Base-by-base conservation (phyloP, 805 yeast genomes). In the Pichia heedii region DNA sequence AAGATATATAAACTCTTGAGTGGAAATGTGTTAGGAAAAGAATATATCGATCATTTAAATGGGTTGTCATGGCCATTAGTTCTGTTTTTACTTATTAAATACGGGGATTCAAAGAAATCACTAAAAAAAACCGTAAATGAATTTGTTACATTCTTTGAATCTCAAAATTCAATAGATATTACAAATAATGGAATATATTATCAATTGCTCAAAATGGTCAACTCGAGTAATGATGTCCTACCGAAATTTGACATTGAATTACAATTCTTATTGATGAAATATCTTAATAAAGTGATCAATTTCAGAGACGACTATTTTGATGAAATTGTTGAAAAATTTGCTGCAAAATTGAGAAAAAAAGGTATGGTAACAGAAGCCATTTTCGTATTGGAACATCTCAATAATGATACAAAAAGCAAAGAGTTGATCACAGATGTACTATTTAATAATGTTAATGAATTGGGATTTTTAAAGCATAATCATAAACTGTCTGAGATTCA, bases 61-160 rank as follows among this genome's bases (percentile, higher is more conserved):
- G 75, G 70, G 2, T 67, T 84, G 24, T 72, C 81, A 15, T 84
- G 96, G 94, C 69, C 74, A 45, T 66, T 81, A 27, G 68, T 74
- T 21, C 66, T 89, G 27, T 76, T 79, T 1, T 50, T 84, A 42
- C 57, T 69, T 18, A 52, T 88, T n/a, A 76, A 75, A 55, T 89
- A 80, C 60, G 86, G 84, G 9, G 72, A 74, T 48, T 50, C 66
- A 18, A 69, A 66, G 46, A 58, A 56, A 32, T 36, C 62, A 5
- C 47, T 73, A 3, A 45, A 61, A 13, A 61, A 60, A 9, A 52
- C 64, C 3, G 47, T 74, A 1, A 42, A 55, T 2, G 52, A 56
- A 4, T 60, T 65, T 39, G 24, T 52, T 16, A 21, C 22, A 0
- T 41, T 43, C 40, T 40, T 38, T 34, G 52, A 44, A 33, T 12